Evolutionary conservation across 495 filamentous ascomycete species (phyloP), one percentile per base, ranked within the genome.

Genomic region (Talaromyces adpressus): DNA sequence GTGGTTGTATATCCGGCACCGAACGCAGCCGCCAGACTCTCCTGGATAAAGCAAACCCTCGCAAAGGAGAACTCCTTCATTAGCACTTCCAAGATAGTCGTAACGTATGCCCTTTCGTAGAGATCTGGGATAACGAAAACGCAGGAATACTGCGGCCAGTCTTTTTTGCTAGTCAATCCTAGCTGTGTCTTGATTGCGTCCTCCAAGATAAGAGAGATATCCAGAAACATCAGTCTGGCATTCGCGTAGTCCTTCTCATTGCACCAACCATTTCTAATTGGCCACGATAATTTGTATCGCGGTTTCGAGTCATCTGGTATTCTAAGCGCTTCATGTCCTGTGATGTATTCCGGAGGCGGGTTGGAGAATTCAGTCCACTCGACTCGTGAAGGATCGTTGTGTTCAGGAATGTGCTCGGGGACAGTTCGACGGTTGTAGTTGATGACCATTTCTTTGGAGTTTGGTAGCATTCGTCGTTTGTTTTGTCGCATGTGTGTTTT

Each of bases 111-210:
- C 68, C 94, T 93, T 72, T 98, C 94, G 74, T 97, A 98, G 1
- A 98, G 82, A 70, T 98, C 94, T 2, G 94, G 95, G 16, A 98
- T 92, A 51, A 98, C 86, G 65, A 98, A 91, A 4, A 97, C 93
- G 68, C 92, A 97, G 57, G 90, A 90, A 72, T 97, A 97, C 70
- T 93, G 88, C 45, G 82, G 81, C 87, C 90, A 92, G n/a, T 93
- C 87, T 59, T 86, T 88, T 67, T 86, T 91, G 61, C 84, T 87
- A 34, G 81, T 86, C 47, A 98, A 72, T 3, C 87, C 89, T 36
- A 98, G 78, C 69, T 98, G 91, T 23, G 79, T 84, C 62, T 88
- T 89, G 66, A 98, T 88, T 4, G 91, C 89, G 63, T 92, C 86
- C 69, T 96, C 92, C 11, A 98, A 77, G 23, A 98, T 89, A 6